Conservation (phyloP, 1,139 yeast species). For the Kodamaea sp. region DNA sequence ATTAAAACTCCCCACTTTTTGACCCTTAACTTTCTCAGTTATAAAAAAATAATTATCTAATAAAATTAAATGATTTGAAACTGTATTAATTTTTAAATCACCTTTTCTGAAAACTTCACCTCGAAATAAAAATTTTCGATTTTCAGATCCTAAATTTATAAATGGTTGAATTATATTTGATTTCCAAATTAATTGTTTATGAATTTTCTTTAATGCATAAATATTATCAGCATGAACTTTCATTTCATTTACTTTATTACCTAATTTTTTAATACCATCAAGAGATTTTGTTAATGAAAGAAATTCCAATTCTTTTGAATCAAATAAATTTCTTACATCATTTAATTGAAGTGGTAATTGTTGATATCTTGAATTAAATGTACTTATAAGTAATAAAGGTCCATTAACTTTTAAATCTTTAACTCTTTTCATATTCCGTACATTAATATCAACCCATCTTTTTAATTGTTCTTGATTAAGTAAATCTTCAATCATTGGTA, state of each 20-base stretch:
- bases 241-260: conserved; percentile 42
- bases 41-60: conserved; percentile 71
- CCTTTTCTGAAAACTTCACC: conserved; percentile 65
- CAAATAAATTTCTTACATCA: conserved; percentile 50
- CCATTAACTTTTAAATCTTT: conserved; percentile 49
- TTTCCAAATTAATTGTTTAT: conserved; percentile 50
- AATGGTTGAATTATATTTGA: conserved; percentile 35
- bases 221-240: conserved; percentile 55
- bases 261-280: conserved; percentile 35
- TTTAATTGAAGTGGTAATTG: conserved; percentile 63
- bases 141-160: conserved; percentile 53
- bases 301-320: conserved; percentile 53
- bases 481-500: conserved; percentile 25
- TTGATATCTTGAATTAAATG: conserved; percentile 73
- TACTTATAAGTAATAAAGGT: conserved; percentile 64
- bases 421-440: conserved; percentile 35
- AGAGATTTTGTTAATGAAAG: conserved; percentile 53
- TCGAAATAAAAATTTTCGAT: conserved; percentile 54
- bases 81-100: conserved; percentile 53
- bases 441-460: conserved; percentile 50
- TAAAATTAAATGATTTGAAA: conserved; percentile 52
- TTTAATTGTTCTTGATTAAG: conserved; percentile 46
- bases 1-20: conserved; percentile 18
- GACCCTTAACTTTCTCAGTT: conserved; percentile 47
- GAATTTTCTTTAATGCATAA: conserved; percentile 44